Percentiles rank a stretch among this genome's conserved stretches.
These are phyloP conservation scores for Fusarium tuaranense DNA, from an alignment of 2,329 filamentous ascomycete species.

Conservation along the genomic window DNA sequence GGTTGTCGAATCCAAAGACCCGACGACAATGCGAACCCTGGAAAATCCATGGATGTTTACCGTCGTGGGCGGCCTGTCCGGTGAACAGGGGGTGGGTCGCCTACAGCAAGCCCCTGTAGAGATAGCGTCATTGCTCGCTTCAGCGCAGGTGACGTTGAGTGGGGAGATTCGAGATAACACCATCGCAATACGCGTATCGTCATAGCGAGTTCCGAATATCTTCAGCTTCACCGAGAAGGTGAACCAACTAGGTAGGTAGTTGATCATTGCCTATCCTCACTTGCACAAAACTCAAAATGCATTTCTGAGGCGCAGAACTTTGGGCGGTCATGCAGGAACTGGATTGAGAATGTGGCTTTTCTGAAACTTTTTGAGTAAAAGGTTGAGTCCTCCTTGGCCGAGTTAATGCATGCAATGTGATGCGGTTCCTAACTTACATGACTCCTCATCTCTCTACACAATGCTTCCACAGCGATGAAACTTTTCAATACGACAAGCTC, in stretches of 20 bases:
- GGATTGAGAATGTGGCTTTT: background rate
- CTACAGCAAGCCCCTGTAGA: slow-evolving; percentile 29
- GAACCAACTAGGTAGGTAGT: background rate
- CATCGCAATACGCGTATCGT: slow-evolving; percentile 14
- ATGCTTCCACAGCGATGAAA: background rate
- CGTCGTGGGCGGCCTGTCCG: slow-evolving; percentile 20
- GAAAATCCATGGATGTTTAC: slow-evolving; percentile 25
- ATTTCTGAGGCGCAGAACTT: background rate
- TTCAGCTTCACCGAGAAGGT: background rate
- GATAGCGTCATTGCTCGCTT: slow-evolving; percentile 36
- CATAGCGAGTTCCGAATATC: slow-evolving; percentile 4
- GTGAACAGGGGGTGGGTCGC: slow-evolving; percentile 36
- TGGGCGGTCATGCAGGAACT: background rate
- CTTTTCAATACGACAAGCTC: background rate
- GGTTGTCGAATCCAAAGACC: slow-evolving; percentile 19
- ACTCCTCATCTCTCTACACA: background rate
- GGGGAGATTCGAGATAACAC: slow-evolving; percentile 28
- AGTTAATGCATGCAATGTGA: background rate
- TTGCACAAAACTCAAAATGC: background rate
- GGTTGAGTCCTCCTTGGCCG: background rate
- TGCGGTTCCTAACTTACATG: background rate
- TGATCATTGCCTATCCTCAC: background rate
- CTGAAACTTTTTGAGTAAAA: background rate
- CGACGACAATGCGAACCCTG: slow-evolving; percentile 31
- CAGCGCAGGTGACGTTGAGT: slow-evolving; percentile 26